A percentile compares a stretch with the other conserved stretches of the same genome.
Evolutionary conservation across 495 filamentous ascomycete genomes (phyloP).

Genomic region (Penicillium roqueforti): DNA sequence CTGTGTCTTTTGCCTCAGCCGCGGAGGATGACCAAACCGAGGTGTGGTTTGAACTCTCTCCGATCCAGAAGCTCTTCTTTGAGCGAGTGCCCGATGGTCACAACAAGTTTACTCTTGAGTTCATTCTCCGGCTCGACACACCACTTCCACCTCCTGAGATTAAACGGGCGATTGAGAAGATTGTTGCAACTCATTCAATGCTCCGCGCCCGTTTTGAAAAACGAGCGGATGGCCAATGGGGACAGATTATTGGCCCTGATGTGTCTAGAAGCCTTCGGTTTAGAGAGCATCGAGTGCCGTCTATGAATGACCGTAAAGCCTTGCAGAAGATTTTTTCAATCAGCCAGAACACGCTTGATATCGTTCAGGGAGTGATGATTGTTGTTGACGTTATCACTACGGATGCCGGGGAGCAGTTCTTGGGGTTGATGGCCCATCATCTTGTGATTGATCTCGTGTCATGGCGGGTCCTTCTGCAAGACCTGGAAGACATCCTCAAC

Average conservation of each 20-base stretch:
- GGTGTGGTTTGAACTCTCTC: constrained; percentile 44
- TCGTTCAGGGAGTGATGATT: neutral
- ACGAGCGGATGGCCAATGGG: neutral
- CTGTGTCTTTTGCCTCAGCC: neutral
- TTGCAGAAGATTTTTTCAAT: too few species aligned
- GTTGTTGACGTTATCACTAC: neutral
- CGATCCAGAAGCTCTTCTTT: constrained; percentile 49
- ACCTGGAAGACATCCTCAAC: constrained; percentile 50
- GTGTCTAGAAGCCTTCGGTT: neutral
- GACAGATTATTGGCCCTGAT: neutral
- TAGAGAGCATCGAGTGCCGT: neutral
- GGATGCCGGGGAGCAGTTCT: constrained; percentile 29
- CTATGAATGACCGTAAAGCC: too few species aligned
- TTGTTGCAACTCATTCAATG: neutral
- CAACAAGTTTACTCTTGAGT: constrained; percentile 1
- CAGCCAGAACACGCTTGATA: neutral
- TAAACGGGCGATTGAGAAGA: neutral
- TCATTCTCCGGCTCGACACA: neutral
- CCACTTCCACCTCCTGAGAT: neutral
- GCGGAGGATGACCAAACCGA: constrained; percentile 6
- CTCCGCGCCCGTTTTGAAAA: neutral
- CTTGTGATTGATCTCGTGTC: constrained; percentile 58
- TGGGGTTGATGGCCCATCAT: constrained; percentile 48
- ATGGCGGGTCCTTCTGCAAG: constrained; percentile 55
- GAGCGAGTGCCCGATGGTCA: neutral